Evolutionary conservation across 176 grass and related monocot genomes (phyloP), one percentile per base, ranked within the genome.

Genomic region (Aegilops longissima): DNA sequence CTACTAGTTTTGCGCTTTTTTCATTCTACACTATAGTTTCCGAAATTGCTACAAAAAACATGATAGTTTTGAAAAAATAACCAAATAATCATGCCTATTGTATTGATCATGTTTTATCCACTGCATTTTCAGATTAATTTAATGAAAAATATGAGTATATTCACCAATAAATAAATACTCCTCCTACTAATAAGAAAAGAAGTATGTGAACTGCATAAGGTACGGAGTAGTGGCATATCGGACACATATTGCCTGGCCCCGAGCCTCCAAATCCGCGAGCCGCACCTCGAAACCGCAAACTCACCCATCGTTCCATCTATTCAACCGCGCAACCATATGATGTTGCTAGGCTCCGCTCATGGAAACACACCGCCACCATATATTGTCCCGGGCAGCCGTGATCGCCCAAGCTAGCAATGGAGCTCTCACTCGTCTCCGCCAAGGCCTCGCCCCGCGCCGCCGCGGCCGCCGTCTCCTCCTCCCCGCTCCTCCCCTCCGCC

Each of bases 291-390:
- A 77, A 29, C 74, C 74, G 74, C 74, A 77, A 77, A 77, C 74
- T 77, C 74, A 77, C 33, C 74, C 74, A 77, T 77, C 74, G 74
- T 77, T 77, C 74, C 74, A 77, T 77, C 74, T 77, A 52, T 76
- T 76, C 73, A 76, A 76, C 73, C 25, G 73, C 73, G 25, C 45
- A 52, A 30, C 74, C 74, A 77, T 77, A 56, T 77, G 74, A 56
- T 77, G 74, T 56, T 34, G 73, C 73, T 76, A 76, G 45, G 44
- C 25, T 54, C 51, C 51, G 51, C 16, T 52, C 24, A 76, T 76
- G 74, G 45, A 27, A 74, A 16, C 71, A 16, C 70, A 49, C 23
- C 6, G 39, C 23, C 3, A 34, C 74, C 74, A 77, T 77, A 77
- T 77, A 77, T 77, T 49, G 4, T 33, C 74, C 25, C 8, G 3